A percentile compares a stretch with the other conserved stretches of the same genome.
Conservation (phyloP, 2,329 filamentous ascomycete species). For the Penicillium concentricum region DNA sequence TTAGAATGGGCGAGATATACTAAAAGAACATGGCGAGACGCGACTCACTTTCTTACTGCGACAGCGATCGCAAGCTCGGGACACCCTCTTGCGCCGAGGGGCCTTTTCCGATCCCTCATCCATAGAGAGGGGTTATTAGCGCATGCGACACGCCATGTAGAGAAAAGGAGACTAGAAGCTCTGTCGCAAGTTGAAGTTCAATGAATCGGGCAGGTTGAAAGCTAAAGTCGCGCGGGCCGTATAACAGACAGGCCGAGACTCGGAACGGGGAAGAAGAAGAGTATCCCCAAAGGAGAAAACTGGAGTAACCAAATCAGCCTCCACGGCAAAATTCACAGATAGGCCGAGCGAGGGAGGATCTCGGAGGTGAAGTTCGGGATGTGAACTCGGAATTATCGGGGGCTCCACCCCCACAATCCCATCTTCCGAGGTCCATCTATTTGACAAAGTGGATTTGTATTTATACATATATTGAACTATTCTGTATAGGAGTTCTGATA, state of each 20-base stretch:
- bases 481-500: not conserved
- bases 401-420: not conserved
- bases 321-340: not conserved
- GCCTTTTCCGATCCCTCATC: constrained; percentile 41
- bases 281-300: not conserved
- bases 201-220: not conserved
- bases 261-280: not conserved
- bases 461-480: not conserved
- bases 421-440: not conserved
- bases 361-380: constrained; percentile 3
- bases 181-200: not conserved
- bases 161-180: not conserved
- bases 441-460: not conserved
- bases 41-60: constrained; percentile 42
- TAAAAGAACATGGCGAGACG: not conserved
- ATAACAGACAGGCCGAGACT: not conserved
- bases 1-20: not conserved
- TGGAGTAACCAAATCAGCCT: not conserved
- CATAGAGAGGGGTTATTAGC: constrained; percentile 33
- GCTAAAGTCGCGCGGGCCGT: not conserved
- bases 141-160: constrained; percentile 28
- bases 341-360: not conserved
- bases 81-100: constrained; percentile 46
- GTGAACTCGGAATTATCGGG: not conserved
- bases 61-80: constrained; percentile 47